A percentile compares a stretch with the other conserved stretches of the same genome.
Evolutionary conservation across 2,329 filamentous ascomycete genomes (phyloP).

Genomic region (Pezicula neosporulosa): DNA sequence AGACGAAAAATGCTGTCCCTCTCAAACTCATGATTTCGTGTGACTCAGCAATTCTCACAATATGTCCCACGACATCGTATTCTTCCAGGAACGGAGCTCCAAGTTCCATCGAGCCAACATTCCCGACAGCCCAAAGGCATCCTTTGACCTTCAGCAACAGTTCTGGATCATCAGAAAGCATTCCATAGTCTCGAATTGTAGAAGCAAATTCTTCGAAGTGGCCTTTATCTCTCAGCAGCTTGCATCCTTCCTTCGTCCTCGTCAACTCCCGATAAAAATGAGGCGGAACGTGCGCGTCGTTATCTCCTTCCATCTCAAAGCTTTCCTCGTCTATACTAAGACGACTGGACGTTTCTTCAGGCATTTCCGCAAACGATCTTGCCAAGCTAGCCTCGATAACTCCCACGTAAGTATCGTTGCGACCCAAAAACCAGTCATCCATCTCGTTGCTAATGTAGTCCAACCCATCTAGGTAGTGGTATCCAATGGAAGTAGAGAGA

Average conservation of each 20-base stretch:
- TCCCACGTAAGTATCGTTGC: constrained; percentile 93
- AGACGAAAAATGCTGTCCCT: constrained; percentile 93
- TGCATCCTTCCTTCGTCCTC: constrained; percentile 87
- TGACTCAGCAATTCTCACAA: constrained; percentile 82
- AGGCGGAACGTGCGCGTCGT: constrained; percentile 65
- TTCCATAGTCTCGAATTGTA: constrained; percentile 83
- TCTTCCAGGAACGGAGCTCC: constrained; percentile 92
- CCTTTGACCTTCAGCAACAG: constrained; percentile 91
- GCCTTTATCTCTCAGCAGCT: constrained; percentile 83
- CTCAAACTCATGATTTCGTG: constrained; percentile 90
- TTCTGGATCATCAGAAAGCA: constrained; percentile 82
- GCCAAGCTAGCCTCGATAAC: constrained; percentile 95
- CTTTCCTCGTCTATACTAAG: constrained; percentile 35
- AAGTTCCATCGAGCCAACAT: constrained; percentile 96
- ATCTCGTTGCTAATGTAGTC: constrained; percentile 99
- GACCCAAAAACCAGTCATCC: constrained; percentile 98
- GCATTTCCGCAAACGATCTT: constrained; percentile 63
- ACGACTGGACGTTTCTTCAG: constrained; percentile 33
- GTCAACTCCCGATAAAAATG: constrained; percentile 97
- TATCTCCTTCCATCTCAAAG: constrained; percentile 40
- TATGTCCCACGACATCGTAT: constrained; percentile 80
- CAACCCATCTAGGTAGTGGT: constrained; percentile 92
- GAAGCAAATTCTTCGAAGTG: constrained; percentile 92
- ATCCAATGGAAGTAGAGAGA: constrained; percentile 91
- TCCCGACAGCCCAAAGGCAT: constrained; percentile 95